Evolutionary conservation across 2,329 filamentous ascomycete genomes (phyloP), one percentile per base, ranked within the genome.

Genomic region (Sporothrix brasiliensis): DNA sequence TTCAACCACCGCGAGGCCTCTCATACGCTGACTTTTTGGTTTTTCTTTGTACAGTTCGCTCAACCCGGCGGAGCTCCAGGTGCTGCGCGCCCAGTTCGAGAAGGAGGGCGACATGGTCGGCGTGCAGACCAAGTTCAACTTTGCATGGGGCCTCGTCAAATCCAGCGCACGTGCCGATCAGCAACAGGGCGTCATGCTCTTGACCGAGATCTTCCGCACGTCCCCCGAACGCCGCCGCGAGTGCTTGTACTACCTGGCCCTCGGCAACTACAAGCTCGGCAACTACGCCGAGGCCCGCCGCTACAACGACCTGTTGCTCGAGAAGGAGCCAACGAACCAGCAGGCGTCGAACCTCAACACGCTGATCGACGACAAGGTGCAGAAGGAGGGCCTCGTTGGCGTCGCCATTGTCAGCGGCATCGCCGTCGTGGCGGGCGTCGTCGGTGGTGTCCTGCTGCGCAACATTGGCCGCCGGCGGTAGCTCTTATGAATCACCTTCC

Each of bases 61-160:
- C 73, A 96, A 95, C 82, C 89, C 92, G 70, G 91, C 92, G 67
- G 95, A 99, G 82, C 90, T 99, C 72, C 90, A 94, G 80, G 95
- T 98, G 73, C 87, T 99, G 69, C 92, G 94, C 74, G 86, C 92
- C 72, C 95, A 99, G 80, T 99, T 95, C 80, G 94, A 98, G 79
- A 97, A 97, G 79, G 95, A 99, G 83, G 95, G 94, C 75, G 92
- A 97, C 77, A 96, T 97, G 84, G 94, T 97, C 72, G 94, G 94
- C 72, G 88, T 99, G 53, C 95, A 99, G 81, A 99, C 95, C 73
- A 98, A 98, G 80, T 99, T 99, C 88, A 99, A 99, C 88, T 98
- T 94, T 81, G 94, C 95, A 79, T 99, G 95, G 95, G 95, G 95
- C 75, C 87, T 99, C 75, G 97, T 99, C 77, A 99, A 98, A 85